Conservation (phyloP, 306 rosid species). For the Abrus pulchellus region DNA sequence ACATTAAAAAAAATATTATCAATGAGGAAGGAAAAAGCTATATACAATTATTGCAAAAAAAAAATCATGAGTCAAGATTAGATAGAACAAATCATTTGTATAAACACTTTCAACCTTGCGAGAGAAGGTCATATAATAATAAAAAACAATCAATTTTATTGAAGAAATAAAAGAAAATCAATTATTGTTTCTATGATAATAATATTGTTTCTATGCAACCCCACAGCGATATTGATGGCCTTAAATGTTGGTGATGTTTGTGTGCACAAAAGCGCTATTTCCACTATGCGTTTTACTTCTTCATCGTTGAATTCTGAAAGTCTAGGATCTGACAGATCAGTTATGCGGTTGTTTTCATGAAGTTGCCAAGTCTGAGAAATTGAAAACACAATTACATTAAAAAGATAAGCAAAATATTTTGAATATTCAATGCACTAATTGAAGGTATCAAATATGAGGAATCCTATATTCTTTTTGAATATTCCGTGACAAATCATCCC, state of each 20-base stretch:
- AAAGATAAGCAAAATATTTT: not conserved
- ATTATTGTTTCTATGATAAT: no score
- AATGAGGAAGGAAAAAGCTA: no score
- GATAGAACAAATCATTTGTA: no score
- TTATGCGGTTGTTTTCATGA: constrained; percentile 57
- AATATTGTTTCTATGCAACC: no score
- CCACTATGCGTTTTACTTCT: constrained; percentile 61
- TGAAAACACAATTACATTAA: constrained; percentile 13
- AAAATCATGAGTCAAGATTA: no score
- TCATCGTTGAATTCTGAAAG: constrained; percentile 55
- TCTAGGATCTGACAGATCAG: constrained; percentile 60
- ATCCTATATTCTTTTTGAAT: not conserved
- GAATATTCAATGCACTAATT: not conserved
- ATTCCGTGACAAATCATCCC: no score
- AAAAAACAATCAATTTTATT: no score
- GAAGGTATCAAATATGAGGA: not conserved
- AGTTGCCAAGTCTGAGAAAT: constrained; percentile 71
- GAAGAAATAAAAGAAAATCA: no score
- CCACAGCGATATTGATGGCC: constrained; percentile 80
- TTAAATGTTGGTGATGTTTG: constrained; percentile 66
- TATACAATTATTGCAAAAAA: no score
- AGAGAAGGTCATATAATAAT: no score
- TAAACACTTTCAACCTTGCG: no score
- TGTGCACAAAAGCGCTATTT: constrained; percentile 69
- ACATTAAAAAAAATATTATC: no score